Conservation (phyloP, 1,284 basidiomycete genomes). For the Cutaneotrichosporon dermatis region DNA sequence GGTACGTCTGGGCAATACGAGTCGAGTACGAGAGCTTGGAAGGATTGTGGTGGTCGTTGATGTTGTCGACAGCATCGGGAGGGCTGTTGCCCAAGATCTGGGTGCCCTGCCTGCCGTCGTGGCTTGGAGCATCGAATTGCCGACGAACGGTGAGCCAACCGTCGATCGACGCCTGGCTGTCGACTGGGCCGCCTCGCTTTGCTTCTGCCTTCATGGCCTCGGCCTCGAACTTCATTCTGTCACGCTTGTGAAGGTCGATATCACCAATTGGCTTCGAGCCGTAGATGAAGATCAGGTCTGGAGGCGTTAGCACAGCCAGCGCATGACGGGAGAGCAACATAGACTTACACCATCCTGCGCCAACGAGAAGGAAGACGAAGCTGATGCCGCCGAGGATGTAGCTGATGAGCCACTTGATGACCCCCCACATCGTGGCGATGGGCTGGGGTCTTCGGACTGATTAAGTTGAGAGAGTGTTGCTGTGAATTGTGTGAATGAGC, state of each 20-base stretch:
- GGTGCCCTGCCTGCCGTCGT: not conserved
- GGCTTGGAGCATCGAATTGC: constrained; percentile 62
- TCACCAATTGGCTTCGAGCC: constrained; percentile 71
- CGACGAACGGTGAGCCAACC: constrained; percentile 81
- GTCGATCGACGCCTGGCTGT: constrained; percentile 25
- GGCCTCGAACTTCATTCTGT: constrained; percentile 35
- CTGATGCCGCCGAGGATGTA: constrained; percentile 84
- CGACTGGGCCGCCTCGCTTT: constrained; percentile 13
- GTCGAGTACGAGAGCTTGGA: constrained; percentile 58
- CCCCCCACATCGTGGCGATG: constrained; percentile 2
- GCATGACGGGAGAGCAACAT: not conserved
- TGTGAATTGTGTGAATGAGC: no score
- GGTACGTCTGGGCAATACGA: constrained; percentile 12
- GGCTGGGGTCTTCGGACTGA: not conserved
- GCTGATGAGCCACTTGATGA: constrained; percentile 43
- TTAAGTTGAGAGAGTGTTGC: not conserved
- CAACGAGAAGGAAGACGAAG: constrained; percentile 68
- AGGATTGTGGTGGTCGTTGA: constrained; percentile 38
- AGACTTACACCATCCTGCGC: constrained; percentile 52
- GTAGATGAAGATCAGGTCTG: constrained; percentile 53
- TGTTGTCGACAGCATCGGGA: constrained; percentile 12
- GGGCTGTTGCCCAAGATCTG: constrained; percentile 2
- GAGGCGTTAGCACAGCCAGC: not conserved
- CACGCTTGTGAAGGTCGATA: constrained; percentile 52
- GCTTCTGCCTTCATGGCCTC: constrained; percentile 6